Base-by-base conservation (phyloP, 1,139 yeast species). In the Geotrichum fermentans region DNA sequence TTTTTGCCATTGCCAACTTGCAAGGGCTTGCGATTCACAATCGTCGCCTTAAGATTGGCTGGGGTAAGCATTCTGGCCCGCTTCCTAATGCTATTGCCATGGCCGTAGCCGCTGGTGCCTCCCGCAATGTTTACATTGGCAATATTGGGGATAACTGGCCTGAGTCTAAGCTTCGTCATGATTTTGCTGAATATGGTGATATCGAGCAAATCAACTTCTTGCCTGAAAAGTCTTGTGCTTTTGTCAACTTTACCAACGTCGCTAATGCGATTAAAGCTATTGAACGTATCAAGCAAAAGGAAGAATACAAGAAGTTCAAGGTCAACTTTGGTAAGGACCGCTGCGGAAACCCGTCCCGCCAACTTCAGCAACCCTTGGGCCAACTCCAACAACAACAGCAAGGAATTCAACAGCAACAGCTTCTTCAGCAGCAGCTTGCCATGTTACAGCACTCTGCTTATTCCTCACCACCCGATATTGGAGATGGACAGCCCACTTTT, bases 11-110 rank as follows among this genome's bases (percentile, higher is more conserved):
- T 80, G 82, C 92, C 56, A 88, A 84, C 62, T 71, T 83, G 55
- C 92, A 87, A 58, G 95, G 94, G 1, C 70, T 92, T 50, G 76
- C 85, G 3, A 82, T 92, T 50, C 95, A 86, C 64, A 82, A 83
- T 60, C 77, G 90, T 59, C 75, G 86, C 58, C 79, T 90, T 51
- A 85, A 86, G 64, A 86, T 92, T 52, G 96, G 96, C 17, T 92
- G 97, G 97, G 98, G 97, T 44, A 87, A 86, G 64, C 95, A 88
- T 65, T 81, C 95, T 1, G 96, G 97, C 8, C 92, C 95, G 0
- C 73, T 90, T 52, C 79, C 88, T n/a, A 82, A 84, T 56, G 83
- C 86, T 3, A 74, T 90, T 52, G 79, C 88, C 6, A 69, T 82
- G 55, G 96, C 96, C 1, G 94, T 89, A n/a, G 79, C 92, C n/a